Base-by-base conservation (phyloP, 768 basidiomycete genomes). In the Jaapia argillacea region DNA sequence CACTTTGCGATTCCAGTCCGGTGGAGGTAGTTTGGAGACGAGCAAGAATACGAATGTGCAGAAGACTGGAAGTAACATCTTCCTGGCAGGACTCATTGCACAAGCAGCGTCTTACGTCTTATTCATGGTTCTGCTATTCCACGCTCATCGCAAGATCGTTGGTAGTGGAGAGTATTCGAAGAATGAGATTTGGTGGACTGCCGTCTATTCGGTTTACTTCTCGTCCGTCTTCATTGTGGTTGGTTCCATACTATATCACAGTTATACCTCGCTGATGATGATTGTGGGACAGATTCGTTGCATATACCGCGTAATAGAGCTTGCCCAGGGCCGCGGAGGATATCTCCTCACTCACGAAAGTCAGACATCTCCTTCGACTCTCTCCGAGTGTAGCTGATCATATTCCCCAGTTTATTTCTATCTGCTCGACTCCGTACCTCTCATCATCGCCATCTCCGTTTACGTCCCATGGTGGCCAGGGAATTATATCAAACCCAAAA, bases 381-480 rank as follows among this genome's bases (percentile, higher is more conserved):
- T 36, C 24, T 21, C 18, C 2, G 21, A 13, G 24, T 6, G 13
- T 25, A 27, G 24, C 14, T 31, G 28, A 33, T 33, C 10, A 10
- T 4, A 31, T 7, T 71, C 69, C 4, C 81, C 85, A 56, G 58
- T 54, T 3, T 75, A 69, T 50, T 84, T 87, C 57, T 87, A 84
- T 54, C 71, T 61, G 1, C 64, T 85, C 28, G 78, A 88, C 55
- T 72, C 80, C 0, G 64, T 84, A 3, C 83, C 82, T 5, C 65
- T 85, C 5, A 69, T 79, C 46, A 54, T 85, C 24, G 79, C 81
- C 22, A 71, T 79, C 36, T 58, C 57, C 0, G 62, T 75, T 13
- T 83, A 80, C 51, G 60, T 72, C 14, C 52, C 64, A 12, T 77
- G 79, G 56, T 87, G 82, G 81, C 84, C 81, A 3, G 77, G 79